A percentile compares a stretch with the other conserved stretches of the same genome.
These are phyloP conservation scores for Friedmanniomyces simplex DNA, from an alignment of 495 filamentous ascomycete genomes.

Conservation along the genomic window DNA sequence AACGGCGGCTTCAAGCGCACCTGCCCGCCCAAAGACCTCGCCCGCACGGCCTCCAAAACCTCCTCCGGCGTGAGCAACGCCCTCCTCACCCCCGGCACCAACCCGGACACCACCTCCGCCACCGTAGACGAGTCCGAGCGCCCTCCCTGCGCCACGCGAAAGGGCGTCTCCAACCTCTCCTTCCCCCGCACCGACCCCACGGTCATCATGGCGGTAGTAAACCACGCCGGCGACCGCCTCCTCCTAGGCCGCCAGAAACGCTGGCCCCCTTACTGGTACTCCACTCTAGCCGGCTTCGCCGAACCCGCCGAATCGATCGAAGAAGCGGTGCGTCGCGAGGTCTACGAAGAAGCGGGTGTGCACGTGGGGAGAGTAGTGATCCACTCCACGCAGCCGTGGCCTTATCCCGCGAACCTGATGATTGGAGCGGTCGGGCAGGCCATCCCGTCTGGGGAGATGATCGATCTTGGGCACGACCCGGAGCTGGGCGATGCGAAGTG, in stretches of 20 bases:
- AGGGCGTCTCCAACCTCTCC: constrained; percentile 65
- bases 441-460: constrained; percentile 61
- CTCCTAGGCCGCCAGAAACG: constrained; percentile 77
- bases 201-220: constrained; percentile 87
- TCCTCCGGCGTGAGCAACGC: constrained; percentile 34
- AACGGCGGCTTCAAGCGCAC: constrained; percentile 85
- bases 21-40: constrained; percentile 67
- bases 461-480: constrained; percentile 75
- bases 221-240: constrained; percentile 57
- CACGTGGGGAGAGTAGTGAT: constrained; percentile 76
- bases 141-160: constrained; percentile 63
- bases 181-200: constrained; percentile 96
- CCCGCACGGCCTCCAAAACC: constrained; percentile 22
- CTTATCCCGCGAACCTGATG: constrained; percentile 85
- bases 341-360: constrained; percentile 92
- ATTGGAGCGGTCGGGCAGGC: constrained; percentile 89
- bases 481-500: constrained; percentile 86
- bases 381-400: constrained; percentile 88
- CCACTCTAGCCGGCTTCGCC: constrained; percentile 84
- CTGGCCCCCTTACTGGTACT: constrained; percentile 79
- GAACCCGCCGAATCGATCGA: constrained; percentile 93
- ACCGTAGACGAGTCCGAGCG: constrained; percentile 33
- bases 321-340: constrained; percentile 87
- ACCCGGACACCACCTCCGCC: constrained; percentile 12
- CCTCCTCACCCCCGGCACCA: constrained; percentile 17